A percentile compares a stretch with the other conserved stretches of the same genome.
Evolutionary conservation across 805 yeast genomes (phyloP).

Genomic region (Candida maris): DNA sequence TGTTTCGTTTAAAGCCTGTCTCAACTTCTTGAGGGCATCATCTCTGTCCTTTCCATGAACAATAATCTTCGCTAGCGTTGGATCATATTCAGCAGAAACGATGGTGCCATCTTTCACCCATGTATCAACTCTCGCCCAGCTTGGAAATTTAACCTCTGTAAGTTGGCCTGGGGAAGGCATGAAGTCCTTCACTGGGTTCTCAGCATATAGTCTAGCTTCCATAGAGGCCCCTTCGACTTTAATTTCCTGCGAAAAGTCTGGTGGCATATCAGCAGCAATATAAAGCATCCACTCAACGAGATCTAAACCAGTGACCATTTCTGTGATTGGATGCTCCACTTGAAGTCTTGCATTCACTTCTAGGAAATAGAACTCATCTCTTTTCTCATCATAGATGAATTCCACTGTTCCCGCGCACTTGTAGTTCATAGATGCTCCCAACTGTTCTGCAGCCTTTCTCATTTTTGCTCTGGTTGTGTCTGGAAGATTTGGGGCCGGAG

Average conservation of each 20-base stretch:
- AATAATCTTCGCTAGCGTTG: constrained; percentile 92
- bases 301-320: constrained; percentile 90
- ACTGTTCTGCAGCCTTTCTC: constrained; percentile 80
- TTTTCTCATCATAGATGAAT: constrained; percentile 79
- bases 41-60: constrained; percentile 88
- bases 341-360: constrained; percentile 96
- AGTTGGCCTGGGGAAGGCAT: constrained; percentile 96
- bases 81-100: constrained; percentile 91
- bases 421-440: constrained; percentile 80
- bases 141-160: constrained; percentile 79
- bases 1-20: constrained; percentile 81
- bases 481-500: constrained; percentile 95
- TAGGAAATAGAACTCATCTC: constrained; percentile 89
- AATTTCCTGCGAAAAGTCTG: constrained; percentile 62
- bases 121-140: constrained; percentile 89
- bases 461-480: constrained; percentile 68
- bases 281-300: constrained; percentile 95
- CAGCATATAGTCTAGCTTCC: constrained; percentile 97
- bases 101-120: constrained; percentile 91
- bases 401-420: constrained; percentile 98
- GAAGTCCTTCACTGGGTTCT: constrained; percentile 92
- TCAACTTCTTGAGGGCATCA: constrained; percentile 76
- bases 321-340: constrained; percentile 97
- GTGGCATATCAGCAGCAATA: constrained; percentile 87
- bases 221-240: constrained; percentile 81